Conservation (phyloP, 805 yeast species). For the Sungouiella blattae region DNA sequence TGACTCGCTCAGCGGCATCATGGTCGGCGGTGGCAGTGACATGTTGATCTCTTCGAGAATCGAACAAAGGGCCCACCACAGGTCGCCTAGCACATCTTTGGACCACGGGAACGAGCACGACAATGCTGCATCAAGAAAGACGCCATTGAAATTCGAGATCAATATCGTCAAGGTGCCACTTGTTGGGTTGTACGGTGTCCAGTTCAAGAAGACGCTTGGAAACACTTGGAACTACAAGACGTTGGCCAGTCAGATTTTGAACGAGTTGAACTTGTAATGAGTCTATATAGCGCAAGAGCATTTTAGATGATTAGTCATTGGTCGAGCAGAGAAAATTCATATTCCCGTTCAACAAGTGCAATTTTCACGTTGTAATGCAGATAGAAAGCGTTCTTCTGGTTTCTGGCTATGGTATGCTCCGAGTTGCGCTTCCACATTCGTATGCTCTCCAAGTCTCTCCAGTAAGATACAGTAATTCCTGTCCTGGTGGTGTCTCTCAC, state of each 20-base stretch:
- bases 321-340: slow-evolving; percentile 3
- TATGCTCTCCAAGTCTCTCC: slow-evolving; percentile 12
- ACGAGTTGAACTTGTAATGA: slow-evolving; percentile 56
- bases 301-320: not conserved
- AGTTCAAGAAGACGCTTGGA: slow-evolving; percentile 88
- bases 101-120: slow-evolving; percentile 9
- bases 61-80: slow-evolving; percentile 46
- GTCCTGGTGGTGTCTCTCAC: slow-evolving; percentile 8
- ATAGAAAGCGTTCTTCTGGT: slow-evolving; percentile 10
- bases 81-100: slow-evolving; percentile 24
- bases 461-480: slow-evolving; percentile 17
- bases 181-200: slow-evolving; percentile 88
- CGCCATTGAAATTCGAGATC: slow-evolving; percentile 83
- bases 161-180: slow-evolving; percentile 90
- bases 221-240: slow-evolving; percentile 95
- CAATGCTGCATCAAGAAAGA: slow-evolving; percentile 16
- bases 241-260: slow-evolving; percentile 79
- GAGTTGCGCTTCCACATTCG: slow-evolving; percentile 12
- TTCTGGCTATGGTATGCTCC: slow-evolving; percentile 15
- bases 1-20: slow-evolving; percentile 50
- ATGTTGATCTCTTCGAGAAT: slow-evolving; percentile 59
- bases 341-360: slow-evolving; percentile 13
- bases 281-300: slow-evolving; percentile 1
- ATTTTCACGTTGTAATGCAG: slow-evolving; percentile 8
- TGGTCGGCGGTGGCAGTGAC: slow-evolving; percentile 51